Percentiles rank a stretch among this genome's conserved stretches.
phyloP scores from a whole-genome alignment of 495 filamentous ascomycete species.

The Mytilinidion resinicola region DNA sequence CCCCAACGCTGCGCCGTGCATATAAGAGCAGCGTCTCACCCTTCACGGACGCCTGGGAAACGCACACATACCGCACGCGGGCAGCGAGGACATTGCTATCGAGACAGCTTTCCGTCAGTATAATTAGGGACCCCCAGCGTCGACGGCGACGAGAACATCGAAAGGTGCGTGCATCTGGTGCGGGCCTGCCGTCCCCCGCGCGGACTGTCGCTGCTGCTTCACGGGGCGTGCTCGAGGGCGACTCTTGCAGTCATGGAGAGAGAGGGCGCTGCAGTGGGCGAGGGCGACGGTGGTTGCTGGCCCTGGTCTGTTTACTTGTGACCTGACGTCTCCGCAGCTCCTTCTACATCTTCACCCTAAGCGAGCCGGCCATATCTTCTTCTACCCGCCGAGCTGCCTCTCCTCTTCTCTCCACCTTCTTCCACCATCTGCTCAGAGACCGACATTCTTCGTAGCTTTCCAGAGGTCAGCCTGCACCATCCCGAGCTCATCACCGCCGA shows the following conservation, averaged over 20 bases:
- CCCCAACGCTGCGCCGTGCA: conserved; percentile 7
- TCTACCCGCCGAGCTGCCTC: conserved; percentile 9
- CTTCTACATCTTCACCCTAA: conserved; percentile 8
- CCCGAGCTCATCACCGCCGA: not conserved
- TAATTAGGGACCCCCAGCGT: conserved; percentile 10
- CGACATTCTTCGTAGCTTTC: conserved; percentile 34
- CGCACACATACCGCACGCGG: conserved; percentile 13
- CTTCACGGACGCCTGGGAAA: conserved; percentile 11
- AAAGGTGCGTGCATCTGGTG: not conserved
- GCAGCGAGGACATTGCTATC: conserved; percentile 24
- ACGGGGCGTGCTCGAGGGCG: no score
- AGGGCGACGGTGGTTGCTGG: not conserved
- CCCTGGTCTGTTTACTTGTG: not conserved
- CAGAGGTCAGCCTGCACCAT: conserved; percentile 15
- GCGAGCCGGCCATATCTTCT: conserved; percentile 6
- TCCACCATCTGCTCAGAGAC: conserved; percentile 26
- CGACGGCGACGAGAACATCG: not conserved
- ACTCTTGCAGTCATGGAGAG: no score
- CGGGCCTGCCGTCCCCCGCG: no score
- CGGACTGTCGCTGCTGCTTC: no score
- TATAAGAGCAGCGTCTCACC: conserved; percentile 22
- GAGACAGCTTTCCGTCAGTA: conserved; percentile 24
- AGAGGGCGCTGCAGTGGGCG: no score
- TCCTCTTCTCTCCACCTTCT: conserved; percentile 15
- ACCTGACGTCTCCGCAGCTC: not conserved